Conservation (phyloP, 2,329 filamentous ascomycete species). For the Aspergillus thermomutatus region DNA sequence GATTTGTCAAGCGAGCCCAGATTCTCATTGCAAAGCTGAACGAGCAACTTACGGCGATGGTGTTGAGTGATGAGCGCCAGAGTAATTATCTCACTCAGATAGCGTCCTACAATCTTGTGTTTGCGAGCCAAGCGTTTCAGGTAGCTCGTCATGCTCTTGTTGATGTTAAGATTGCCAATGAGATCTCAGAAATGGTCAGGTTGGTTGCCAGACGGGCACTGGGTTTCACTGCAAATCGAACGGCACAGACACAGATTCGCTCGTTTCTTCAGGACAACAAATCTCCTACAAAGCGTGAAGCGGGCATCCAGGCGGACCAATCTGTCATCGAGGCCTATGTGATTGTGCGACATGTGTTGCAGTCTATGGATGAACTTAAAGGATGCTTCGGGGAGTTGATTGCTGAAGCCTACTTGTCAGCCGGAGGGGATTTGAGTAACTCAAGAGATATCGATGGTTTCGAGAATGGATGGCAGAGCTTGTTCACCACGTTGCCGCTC, state of each 20-base stretch:
- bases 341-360: constrained; percentile 44
- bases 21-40: constrained; percentile 38
- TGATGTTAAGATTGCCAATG: constrained; percentile 15
- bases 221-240: constrained; percentile 27
- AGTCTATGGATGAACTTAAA: constrained; percentile 24
- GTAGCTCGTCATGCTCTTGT: constrained; percentile 34
- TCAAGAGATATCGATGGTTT: constrained; percentile 26
- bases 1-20: constrained; percentile 41
- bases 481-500: constrained; percentile 54
- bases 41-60: constrained; percentile 27
- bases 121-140: constrained; percentile 39
- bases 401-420: constrained; percentile 30
- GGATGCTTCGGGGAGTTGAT: constrained; percentile 45
- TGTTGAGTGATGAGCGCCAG: constrained; percentile 13
- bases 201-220: constrained; percentile 36
- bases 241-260: constrained; percentile 36
- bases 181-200: constrained; percentile 31
- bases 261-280: constrained; percentile 47
- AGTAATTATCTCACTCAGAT: constrained; percentile 19
- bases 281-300: constrained; percentile 40
- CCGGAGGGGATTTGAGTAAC: constrained; percentile 39
- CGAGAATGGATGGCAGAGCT: constrained; percentile 39
- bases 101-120: constrained; percentile 31
- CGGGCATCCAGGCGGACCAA: constrained; percentile 46
- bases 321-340: constrained; percentile 47